phyloP scores from a whole-genome alignment of 768 basidiomycete genomes.

The Suillus paluster region DNA sequence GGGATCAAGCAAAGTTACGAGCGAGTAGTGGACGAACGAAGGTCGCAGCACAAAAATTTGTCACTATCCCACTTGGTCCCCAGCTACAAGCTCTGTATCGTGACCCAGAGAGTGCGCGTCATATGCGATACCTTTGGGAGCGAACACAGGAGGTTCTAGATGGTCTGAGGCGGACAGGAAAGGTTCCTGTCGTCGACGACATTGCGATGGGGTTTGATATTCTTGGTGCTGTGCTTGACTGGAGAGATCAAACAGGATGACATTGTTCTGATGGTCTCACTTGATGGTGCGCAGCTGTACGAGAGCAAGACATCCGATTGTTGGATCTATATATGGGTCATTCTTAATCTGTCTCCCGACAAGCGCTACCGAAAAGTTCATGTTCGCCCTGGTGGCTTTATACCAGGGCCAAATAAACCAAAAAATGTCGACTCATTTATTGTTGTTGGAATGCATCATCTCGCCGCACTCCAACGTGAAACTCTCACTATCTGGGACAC shows the following conservation, averaged over 20 bases:
- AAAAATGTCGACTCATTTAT: slow-evolving; percentile 39
- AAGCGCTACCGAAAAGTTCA: slow-evolving; percentile 36
- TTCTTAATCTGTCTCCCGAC: slow-evolving; percentile 32
- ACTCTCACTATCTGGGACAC: slow-evolving; percentile 40
- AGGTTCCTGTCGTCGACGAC: slow-evolving; percentile 27
- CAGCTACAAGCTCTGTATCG: slow-evolving; percentile 45
- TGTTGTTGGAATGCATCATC: slow-evolving; percentile 38
- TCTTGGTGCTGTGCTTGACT: slow-evolving; percentile 20
- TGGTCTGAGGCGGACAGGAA: slow-evolving; percentile 22
- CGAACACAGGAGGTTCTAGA: slow-evolving; percentile 19
- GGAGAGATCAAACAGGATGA: slow-evolving; percentile 33
- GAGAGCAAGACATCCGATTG: slow-evolving; percentile 45
- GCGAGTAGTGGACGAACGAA: slow-evolving; percentile 13
- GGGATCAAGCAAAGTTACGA: slow-evolving; percentile 15
- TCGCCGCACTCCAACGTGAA: slow-evolving; percentile 34
- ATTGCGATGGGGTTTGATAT: slow-evolving; percentile 37
- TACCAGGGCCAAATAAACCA: slow-evolving; percentile 40
- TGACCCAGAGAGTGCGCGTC: slow-evolving; percentile 21
- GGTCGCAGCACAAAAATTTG: slow-evolving; percentile 34
- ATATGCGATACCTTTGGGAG: slow-evolving; percentile 30
- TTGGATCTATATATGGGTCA: slow-evolving; percentile 42
- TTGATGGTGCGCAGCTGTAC: slow-evolving; percentile 50
- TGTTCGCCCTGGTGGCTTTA: slow-evolving; percentile 34
- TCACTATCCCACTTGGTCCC: slow-evolving; percentile 45
- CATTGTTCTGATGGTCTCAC: slow-evolving; percentile 38